These are phyloP conservation scores for Entomortierella lignicola DNA, from an alignment of 192 early-diverging fungal species.

Conservation along the genomic window DNA sequence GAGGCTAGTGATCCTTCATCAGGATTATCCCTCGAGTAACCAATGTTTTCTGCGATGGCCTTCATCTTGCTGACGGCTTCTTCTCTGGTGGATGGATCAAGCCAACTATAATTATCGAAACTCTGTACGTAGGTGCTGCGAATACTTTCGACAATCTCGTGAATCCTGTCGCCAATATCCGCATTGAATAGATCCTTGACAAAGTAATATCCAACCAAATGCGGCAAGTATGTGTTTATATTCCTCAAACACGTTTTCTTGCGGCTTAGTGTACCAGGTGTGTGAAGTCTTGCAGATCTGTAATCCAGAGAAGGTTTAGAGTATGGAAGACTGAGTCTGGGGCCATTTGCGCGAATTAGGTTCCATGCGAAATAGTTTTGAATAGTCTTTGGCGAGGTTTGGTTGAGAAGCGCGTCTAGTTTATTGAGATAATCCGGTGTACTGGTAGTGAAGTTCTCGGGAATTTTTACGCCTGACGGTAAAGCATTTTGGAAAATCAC, in stretches of 20 bases:
- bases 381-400: conserved; percentile 26
- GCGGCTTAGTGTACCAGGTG: too few species aligned
- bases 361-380: conserved; percentile 62
- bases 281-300: too few species aligned
- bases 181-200: conserved; percentile 53
- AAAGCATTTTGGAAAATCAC: conserved; percentile 37
- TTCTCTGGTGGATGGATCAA: conserved; percentile 57
- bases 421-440: conserved; percentile 38
- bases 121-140: conserved; percentile 50
- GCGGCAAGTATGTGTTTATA: too few species aligned
- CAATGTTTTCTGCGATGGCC: conserved; percentile 59
- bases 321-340: conserved; percentile 35
- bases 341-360: conserved; percentile 32
- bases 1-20: conserved; percentile 54
- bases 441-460: conserved; percentile 28
- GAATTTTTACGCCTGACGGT: conserved; percentile 21
- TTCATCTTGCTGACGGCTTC: conserved; percentile 57
- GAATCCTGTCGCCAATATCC: conserved; percentile 38
- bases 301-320: conserved; percentile 23
- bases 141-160: conserved; percentile 55
- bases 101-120: conserved; percentile 57
- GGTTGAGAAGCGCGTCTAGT: conserved; percentile 15
- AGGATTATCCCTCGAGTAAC: conserved; percentile 54
- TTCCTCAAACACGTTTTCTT: too few species aligned
- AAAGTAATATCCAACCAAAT: conserved; percentile 61